Percentiles rank a stretch among this genome's conserved stretches.
These are phyloP conservation scores for Termitomyces sp. DNA, from an alignment of 768 basidiomycete genomes.

Conservation along the genomic window DNA sequence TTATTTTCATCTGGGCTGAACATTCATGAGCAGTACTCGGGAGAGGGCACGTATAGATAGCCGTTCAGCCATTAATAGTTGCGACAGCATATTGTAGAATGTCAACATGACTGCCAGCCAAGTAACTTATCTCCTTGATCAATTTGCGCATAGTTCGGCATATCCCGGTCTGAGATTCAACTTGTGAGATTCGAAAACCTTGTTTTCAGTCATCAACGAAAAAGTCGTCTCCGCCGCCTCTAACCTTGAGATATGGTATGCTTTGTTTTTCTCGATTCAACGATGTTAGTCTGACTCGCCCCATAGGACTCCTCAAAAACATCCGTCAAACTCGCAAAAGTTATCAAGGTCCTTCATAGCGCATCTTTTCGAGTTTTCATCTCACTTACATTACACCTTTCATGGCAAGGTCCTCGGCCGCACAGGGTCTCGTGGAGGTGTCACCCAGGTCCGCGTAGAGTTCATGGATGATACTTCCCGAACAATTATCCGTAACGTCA, in stretches of 20 bases:
- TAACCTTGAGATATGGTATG: conserved; percentile 26
- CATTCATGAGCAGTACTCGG: too few species aligned
- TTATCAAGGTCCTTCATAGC: conserved; percentile 69
- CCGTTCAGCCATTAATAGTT: too few species aligned
- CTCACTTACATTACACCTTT: neutral
- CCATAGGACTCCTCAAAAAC: conserved; percentile 79
- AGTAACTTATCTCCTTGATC: too few species aligned
- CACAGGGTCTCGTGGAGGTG: conserved; percentile 98
- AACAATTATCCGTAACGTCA: conserved; percentile 98
- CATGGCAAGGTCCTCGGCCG: conserved; percentile 84
- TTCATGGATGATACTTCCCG: conserved; percentile 97
- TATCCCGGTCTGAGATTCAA: conserved; percentile 13
- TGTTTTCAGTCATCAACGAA: conserved; percentile 16
- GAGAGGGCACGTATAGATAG: too few species aligned
- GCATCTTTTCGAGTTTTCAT: neutral
- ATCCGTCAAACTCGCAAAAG: conserved; percentile 96
- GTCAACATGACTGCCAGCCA: too few species aligned
- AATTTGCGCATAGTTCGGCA: neutral
- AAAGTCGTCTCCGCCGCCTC: conserved; percentile 9
- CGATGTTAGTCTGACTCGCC: neutral
- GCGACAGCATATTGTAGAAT: too few species aligned
- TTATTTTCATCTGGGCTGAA: too few species aligned
- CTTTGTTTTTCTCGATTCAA: neutral
- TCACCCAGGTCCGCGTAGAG: conserved; percentile 98
- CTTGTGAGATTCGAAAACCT: conserved; percentile 12